A percentile compares a stretch with the other conserved stretches of the same genome.
Conservation (phyloP, 306 rosid genomes). For the Albizia julibrissin region DNA sequence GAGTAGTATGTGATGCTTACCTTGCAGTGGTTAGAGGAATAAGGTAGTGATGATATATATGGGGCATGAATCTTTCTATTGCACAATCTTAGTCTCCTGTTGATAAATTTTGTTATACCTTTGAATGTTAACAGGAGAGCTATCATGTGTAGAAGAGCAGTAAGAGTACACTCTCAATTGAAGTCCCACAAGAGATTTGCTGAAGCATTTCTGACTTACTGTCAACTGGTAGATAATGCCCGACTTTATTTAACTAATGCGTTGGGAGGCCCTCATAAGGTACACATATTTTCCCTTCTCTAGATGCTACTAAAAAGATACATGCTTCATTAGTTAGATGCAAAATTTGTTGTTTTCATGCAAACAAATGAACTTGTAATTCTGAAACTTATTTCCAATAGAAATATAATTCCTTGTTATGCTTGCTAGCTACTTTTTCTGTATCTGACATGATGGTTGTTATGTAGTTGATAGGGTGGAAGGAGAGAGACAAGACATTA, state of each 20-base stretch:
- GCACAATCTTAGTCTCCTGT: slow-evolving; percentile 5
- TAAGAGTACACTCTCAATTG: slow-evolving; percentile 83
- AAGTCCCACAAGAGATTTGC: slow-evolving; percentile 97
- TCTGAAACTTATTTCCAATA: background rate
- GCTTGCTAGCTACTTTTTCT: background rate
- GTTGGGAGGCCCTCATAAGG: slow-evolving; percentile 94
- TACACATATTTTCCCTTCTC: slow-evolving; percentile 31
- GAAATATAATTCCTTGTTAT: background rate
- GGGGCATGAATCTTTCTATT: slow-evolving; percentile 20
- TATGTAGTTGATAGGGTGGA: slow-evolving; percentile 88
- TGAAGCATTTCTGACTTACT: slow-evolving; percentile 75
- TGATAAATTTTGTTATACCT: background rate
- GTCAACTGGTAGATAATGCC: slow-evolving; percentile 89
- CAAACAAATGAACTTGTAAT: background rate
- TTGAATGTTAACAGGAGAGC: slow-evolving; percentile 74
- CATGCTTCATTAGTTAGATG: background rate
- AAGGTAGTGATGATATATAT: slow-evolving; percentile 50
- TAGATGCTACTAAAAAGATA: background rate
- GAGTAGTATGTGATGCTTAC: slow-evolving; percentile 97
- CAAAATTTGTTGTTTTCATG: background rate
- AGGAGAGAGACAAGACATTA: slow-evolving; percentile 82
- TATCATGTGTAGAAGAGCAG: slow-evolving; percentile 93
- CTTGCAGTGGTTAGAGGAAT: slow-evolving; percentile 94
- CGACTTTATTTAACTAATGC: slow-evolving; percentile 85
- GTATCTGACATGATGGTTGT: slow-evolving; percentile 31